Conservation (phyloP, 495 filamentous ascomycete genomes). For the Trichoderma gamsii region DNA sequence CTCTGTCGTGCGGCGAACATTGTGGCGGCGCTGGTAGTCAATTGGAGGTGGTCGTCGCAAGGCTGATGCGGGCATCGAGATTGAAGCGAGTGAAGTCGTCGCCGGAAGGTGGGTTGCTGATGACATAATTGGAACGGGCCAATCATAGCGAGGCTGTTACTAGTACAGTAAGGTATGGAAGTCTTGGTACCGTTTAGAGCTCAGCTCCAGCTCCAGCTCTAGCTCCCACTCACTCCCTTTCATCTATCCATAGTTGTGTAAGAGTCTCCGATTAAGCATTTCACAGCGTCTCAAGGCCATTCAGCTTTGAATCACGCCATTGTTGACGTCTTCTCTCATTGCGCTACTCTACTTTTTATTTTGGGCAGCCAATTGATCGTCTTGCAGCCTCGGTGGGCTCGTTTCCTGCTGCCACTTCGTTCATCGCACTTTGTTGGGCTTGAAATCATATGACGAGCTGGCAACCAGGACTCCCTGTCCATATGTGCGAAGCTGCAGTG, state of each 20-base stretch:
- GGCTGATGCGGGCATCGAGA: neutral
- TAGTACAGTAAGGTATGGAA: no score
- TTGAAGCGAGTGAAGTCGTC: constrained; percentile 9
- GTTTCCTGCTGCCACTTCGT: no score
- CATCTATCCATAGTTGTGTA: neutral
- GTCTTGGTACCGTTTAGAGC: no score
- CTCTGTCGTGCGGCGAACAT: constrained; percentile 44
- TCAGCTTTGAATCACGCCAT: no score
- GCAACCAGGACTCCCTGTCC: neutral
- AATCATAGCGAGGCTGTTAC: neutral
- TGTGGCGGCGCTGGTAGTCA: constrained; percentile 18
- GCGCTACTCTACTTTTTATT: neutral
- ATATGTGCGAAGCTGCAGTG: neutral
- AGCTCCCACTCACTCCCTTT: no score
- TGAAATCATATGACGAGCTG: neutral
- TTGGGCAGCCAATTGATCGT: no score
- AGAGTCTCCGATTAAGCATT: no score
- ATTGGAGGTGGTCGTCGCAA: constrained; percentile 1
- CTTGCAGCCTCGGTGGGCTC: no score
- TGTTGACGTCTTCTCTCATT: neutral
- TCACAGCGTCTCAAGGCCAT: no score
- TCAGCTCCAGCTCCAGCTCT: no score
- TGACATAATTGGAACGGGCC: constrained; percentile 13
- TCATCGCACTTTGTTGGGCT: neutral
- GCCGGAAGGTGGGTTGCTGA: neutral